A percentile compares a stretch with the other conserved stretches of the same genome.
Conservation (phyloP, 805 yeast species). For the Yarrowia sp. region DNA sequence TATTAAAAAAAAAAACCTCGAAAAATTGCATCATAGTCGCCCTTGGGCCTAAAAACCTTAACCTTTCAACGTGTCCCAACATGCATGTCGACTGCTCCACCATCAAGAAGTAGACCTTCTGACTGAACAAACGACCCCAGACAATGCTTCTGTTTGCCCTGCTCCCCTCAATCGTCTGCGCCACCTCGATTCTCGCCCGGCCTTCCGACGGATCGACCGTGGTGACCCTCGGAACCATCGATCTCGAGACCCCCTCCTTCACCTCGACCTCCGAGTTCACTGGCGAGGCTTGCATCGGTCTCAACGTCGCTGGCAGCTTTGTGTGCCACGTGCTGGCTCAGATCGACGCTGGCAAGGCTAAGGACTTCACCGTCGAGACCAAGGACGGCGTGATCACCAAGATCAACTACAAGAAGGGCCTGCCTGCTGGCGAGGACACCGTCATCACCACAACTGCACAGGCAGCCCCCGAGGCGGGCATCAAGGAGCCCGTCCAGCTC, state of each 20-base stretch:
- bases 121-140: no score
- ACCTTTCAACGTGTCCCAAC: constrained; percentile 18
- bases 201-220: background rate
- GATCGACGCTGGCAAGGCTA: background rate
- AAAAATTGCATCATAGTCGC: no score
- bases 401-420: background rate
- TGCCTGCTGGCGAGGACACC: background rate
- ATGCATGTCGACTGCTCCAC: background rate
- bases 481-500: constrained; percentile 32
- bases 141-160: background rate
- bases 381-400: background rate
- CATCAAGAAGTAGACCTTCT: no score
- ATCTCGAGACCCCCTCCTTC: constrained; percentile 15
- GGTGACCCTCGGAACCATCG: constrained; percentile 8
- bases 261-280: constrained; percentile 6
- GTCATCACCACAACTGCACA: background rate
- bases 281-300: constrained; percentile 14
- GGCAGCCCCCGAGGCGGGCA: constrained; percentile 31
- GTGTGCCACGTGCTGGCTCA: constrained; percentile 15
- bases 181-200: constrained; percentile 5
- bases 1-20: no score
- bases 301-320: background rate
- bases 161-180: constrained; percentile 3
- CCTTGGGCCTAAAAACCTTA: no score
- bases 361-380: background rate